Evolutionary conservation across 441 rosid genomes (phyloP).

Genomic region (Daphne laureola): DNA sequence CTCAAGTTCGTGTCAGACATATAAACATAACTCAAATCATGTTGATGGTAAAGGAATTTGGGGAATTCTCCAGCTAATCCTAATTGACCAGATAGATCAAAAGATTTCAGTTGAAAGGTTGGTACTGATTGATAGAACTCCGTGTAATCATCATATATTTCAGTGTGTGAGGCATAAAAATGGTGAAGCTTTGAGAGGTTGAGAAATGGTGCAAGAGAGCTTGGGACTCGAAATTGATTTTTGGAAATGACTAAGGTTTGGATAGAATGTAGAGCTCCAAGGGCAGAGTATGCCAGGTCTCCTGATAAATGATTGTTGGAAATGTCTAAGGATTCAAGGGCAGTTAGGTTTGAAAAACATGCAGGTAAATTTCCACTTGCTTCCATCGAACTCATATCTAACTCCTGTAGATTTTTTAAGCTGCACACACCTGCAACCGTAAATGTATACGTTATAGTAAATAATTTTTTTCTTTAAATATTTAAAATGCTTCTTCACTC

Average conservation of each 20-base stretch:
- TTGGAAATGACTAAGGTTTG: background rate
- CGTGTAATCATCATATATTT: conserved; percentile 2
- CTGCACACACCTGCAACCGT: background rate
- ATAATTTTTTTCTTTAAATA: no score
- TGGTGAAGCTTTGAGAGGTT: conserved; percentile 15
- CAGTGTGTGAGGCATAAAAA: background rate
- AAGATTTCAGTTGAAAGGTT: background rate
- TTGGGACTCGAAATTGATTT: conserved; percentile 12
- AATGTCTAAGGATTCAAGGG: conserved; percentile 7
- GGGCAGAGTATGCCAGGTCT: no score
- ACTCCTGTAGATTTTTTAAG: background rate
- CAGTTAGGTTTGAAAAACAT: conserved; percentile 19
- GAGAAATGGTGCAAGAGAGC: conserved; percentile 12
- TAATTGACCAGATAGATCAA: no score
- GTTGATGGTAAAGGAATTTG: no score
- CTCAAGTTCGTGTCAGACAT: no score
- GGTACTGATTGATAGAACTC: no score
- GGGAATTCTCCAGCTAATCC: no score
- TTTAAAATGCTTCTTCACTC: no score
- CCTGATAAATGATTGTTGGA: no score
- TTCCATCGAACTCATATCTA: background rate
- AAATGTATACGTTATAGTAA: background rate
- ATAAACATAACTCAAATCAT: no score
- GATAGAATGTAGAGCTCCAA: no score
- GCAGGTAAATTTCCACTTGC: conserved; percentile 9